Evolutionary conservation across 139 green algal genomes (phyloP).

Genomic region (Ulvella scutata): DNA sequence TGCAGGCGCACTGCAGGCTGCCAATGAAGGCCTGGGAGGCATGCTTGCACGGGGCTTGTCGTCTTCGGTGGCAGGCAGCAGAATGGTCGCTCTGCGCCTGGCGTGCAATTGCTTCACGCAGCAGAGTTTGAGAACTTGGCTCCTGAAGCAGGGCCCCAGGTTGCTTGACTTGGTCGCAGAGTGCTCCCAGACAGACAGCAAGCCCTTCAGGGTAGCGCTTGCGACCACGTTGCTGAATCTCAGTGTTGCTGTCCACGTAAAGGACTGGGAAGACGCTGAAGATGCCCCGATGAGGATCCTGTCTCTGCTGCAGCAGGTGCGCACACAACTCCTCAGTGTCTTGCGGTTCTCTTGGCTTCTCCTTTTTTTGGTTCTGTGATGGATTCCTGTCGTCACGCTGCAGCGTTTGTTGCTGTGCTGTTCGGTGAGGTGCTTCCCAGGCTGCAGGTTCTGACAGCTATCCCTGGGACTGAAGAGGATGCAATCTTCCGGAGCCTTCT

Average conservation of each 20-base stretch:
- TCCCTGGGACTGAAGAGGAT: neutral
- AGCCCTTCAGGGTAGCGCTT: neutral
- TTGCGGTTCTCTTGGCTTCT: neutral
- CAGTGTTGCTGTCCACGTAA: neutral
- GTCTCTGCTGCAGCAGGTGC: neutral
- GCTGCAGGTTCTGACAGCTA: neutral
- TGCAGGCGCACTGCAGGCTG: neutral
- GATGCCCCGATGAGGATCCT: neutral
- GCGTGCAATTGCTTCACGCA: constrained; percentile 39
- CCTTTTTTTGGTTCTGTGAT: neutral
- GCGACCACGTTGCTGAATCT: neutral
- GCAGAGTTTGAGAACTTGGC: constrained; percentile 14
- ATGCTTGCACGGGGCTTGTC: constrained; percentile 7
- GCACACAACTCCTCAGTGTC: neutral
- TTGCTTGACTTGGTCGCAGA: constrained; percentile 26
- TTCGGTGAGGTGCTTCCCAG: neutral
- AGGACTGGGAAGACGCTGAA: neutral
- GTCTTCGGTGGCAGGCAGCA: constrained; percentile 16
- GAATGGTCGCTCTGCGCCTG: constrained; percentile 42
- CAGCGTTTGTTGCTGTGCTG: neutral
- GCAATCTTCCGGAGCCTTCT: neutral
- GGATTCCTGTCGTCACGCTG: neutral
- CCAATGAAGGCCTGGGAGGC: neutral
- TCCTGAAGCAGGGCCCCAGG: constrained; percentile 3
- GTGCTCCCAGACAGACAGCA: neutral